phyloP scores from a whole-genome alignment of 2,329 filamentous ascomycete genomes.

The Stachybotrys elegans region DNA sequence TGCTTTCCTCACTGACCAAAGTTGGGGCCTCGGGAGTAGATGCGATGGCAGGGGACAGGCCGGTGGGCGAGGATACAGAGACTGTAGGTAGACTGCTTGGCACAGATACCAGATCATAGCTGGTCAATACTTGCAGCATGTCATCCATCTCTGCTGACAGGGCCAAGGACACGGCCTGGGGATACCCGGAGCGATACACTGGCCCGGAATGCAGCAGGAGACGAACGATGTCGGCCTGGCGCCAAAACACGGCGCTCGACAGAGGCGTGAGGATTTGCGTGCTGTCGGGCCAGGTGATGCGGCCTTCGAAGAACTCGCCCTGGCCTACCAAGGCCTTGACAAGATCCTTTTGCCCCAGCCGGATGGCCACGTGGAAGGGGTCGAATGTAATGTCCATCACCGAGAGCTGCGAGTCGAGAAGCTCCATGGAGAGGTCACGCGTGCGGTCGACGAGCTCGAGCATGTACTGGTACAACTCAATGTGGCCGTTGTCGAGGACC shows the following conservation, averaged over 20 bases:
- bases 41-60: too few relatives aligned
- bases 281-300: conserved; percentile 4
- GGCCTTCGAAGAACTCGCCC: conserved; percentile 16
- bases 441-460: conserved; percentile 21
- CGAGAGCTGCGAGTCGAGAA: conserved; percentile 9
- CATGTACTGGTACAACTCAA: conserved; percentile 21
- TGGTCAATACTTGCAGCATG: conserved; percentile 13
- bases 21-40: too few relatives aligned
- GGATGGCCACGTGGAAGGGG: conserved; percentile 22
- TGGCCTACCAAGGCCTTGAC: conserved; percentile 11
- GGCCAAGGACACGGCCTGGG: conserved; percentile 17
- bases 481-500: conserved; percentile 16
- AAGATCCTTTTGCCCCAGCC: conserved; percentile 15
- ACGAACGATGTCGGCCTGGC: conserved; percentile 15
- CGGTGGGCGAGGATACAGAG: too few relatives aligned
- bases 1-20: too few relatives aligned
- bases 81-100: too few relatives aligned
- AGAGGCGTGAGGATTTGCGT: conserved; percentile 20
- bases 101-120: conserved; percentile 1
- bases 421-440: conserved; percentile 3
- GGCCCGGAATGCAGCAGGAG: conserved; percentile 14
- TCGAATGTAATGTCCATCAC: conserved; percentile 20
- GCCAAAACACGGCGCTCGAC: conserved; percentile 21
- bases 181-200: conserved; percentile 12
- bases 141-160: conserved; percentile 9